These are phyloP conservation scores for Aspergillus brasiliensis DNA, from an alignment of 2,329 filamentous ascomycete species.

Conservation along the genomic window DNA sequence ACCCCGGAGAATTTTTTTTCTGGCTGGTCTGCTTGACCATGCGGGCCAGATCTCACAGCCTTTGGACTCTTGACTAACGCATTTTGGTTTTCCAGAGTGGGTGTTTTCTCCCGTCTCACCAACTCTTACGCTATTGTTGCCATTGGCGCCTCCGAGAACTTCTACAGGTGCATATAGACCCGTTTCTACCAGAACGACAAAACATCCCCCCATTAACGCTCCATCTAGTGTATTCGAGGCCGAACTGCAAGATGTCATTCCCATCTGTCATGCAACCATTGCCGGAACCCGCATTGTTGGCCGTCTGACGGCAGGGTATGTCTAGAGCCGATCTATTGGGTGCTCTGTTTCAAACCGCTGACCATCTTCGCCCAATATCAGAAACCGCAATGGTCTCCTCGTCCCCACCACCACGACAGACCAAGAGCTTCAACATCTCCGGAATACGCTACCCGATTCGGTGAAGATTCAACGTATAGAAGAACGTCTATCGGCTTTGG, in stretches of 20 bases:
- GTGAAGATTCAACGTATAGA: conserved; percentile 98
- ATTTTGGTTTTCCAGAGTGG: conserved; percentile 65
- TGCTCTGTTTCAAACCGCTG: neutral
- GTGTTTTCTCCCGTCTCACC: conserved; percentile 94
- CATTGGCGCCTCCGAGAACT: conserved; percentile 95
- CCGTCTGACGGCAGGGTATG: conserved; percentile 85
- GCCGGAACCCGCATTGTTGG: conserved; percentile 95
- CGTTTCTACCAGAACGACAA: neutral
- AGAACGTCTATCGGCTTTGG: conserved; percentile 90
- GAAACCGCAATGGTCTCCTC: conserved; percentile 94
- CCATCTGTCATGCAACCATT: conserved; percentile 95
- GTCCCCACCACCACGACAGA: conserved; percentile 96
- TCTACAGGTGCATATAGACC: conserved; percentile 70
- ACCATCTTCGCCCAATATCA: conserved; percentile 33
- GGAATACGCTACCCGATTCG: conserved; percentile 87
- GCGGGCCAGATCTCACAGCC: neutral
- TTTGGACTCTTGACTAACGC: conserved; percentile 1
- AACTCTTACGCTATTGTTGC: conserved; percentile 96
- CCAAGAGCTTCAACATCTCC: conserved; percentile 95
- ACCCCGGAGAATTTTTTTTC: neutral
- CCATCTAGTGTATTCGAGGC: conserved; percentile 82
- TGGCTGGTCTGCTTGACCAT: neutral
- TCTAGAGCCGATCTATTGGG: conserved; percentile 6
- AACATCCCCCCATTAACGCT: neutral
- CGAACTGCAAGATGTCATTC: conserved; percentile 95